These are phyloP conservation scores for Exophiala xenobiotica DNA, from an alignment of 2,329 filamentous ascomycete genomes.

Conservation along the genomic window DNA sequence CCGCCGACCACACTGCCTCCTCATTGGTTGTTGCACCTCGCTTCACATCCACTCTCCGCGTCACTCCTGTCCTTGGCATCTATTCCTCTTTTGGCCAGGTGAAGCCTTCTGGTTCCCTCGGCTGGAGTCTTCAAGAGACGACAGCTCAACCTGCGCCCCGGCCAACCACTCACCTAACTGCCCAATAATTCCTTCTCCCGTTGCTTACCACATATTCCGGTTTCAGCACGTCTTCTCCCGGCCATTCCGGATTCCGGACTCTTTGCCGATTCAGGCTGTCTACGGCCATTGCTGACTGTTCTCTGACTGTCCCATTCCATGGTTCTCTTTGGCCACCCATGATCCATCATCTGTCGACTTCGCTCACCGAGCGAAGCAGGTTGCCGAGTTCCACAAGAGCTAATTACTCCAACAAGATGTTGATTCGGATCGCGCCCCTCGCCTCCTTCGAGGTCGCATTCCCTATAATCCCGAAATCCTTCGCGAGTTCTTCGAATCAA, in stretches of 20 bases:
- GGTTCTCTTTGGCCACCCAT: neutral
- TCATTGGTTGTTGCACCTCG: neutral
- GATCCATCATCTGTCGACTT: no score
- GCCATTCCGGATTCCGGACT: constrained; percentile 1
- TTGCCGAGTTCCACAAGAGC: no score
- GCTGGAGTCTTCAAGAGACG: no score
- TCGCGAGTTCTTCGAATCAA: no score
- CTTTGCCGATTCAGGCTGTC: constrained; percentile 15
- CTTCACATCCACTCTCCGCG: constrained; percentile 1
- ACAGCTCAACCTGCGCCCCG: neutral
- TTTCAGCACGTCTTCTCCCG: constrained; percentile 6
- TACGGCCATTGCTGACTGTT: constrained; percentile 25
- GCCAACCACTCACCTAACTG: constrained; percentile 1
- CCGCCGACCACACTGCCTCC: neutral
- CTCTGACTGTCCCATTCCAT: constrained; percentile 14
- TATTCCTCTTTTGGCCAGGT: constrained; percentile 2
- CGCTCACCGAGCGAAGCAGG: no score
- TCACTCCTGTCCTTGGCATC: constrained; percentile 7
- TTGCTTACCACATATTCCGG: constrained; percentile 18
- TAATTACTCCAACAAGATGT: no score
- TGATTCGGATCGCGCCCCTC: no score
- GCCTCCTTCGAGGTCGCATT: no score
- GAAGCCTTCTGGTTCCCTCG: no score
- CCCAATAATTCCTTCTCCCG: no score
- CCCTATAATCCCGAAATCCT: no score